Percentiles rank a stretch among this genome's conserved stretches.
phyloP scores from a whole-genome alignment of 2,329 filamentous ascomycete genomes.

The Talaromyces pinophilus region DNA sequence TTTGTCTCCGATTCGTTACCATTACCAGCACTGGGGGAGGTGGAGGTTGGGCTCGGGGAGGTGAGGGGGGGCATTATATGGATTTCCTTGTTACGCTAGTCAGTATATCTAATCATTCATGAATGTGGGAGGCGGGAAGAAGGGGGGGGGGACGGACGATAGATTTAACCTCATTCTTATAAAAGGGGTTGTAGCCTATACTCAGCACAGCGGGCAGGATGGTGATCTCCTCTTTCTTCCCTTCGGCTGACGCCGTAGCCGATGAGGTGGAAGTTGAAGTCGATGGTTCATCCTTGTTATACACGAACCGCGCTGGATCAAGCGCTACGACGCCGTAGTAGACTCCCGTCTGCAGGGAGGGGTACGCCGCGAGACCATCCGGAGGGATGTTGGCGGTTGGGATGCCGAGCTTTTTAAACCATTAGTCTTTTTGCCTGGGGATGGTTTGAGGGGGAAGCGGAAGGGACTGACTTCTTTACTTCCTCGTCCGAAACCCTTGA shows the following conservation, averaged over 20 bases:
- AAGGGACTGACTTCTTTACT: slow-evolving; percentile 76
- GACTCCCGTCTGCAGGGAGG: slow-evolving; percentile 71
- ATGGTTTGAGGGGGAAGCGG: background rate
- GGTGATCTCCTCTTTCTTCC: slow-evolving; percentile 24
- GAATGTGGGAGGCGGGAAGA: background rate
- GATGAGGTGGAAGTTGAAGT: background rate
- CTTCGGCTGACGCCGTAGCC: background rate
- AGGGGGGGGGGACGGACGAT: slow-evolving; percentile 54
- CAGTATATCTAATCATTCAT: background rate
- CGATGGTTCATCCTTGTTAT: slow-evolving; percentile 24
- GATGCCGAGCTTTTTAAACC: slow-evolving; percentile 73
- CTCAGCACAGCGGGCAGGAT: slow-evolving; percentile 89
- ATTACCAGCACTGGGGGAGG: slow-evolving; percentile 12
- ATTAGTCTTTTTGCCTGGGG: background rate
- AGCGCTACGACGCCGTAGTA: slow-evolving; percentile 93
- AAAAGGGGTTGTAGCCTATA: slow-evolving; percentile 97
- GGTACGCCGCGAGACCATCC: slow-evolving; percentile 63
- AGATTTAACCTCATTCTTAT: slow-evolving; percentile 82
- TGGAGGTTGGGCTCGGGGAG: slow-evolving; percentile 36
- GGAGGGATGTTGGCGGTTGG: slow-evolving; percentile 87
- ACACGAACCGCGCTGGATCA: slow-evolving; percentile 44
- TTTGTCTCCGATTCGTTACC: background rate
- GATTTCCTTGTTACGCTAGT: slow-evolving; percentile 62
- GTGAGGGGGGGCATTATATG: slow-evolving; percentile 79
- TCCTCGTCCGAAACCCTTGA: slow-evolving; percentile 89